Conservation (phyloP, 2,329 filamentous ascomycete genomes). For the Fusarium sp. region DNA sequence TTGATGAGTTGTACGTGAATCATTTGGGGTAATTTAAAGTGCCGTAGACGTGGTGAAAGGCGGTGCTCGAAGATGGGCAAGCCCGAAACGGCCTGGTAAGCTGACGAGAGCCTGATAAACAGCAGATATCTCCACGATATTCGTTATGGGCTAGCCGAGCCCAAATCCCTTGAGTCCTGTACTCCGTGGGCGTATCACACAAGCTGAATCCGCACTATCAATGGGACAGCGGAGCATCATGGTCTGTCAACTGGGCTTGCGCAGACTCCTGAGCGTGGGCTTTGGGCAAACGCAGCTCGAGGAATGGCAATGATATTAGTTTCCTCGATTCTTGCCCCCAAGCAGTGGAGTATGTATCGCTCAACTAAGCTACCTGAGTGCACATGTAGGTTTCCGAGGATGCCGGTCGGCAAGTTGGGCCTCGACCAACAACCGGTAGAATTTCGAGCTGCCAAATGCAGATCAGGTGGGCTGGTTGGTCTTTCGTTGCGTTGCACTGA, state of each 20-base stretch:
- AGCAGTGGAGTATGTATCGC: not conserved
- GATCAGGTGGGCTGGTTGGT: not conserved
- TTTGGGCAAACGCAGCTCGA: not conserved
- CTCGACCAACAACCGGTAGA: not conserved
- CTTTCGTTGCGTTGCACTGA: not conserved
- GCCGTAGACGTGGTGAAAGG: no score
- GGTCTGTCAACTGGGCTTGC: not conserved
- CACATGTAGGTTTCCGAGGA: not conserved
- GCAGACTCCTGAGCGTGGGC: not conserved
- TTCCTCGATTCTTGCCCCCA: not conserved
- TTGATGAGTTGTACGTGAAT: no score
- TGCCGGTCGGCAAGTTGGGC: not conserved
- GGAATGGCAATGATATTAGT: not conserved
- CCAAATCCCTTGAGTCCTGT: not conserved
- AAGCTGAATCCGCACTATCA: not conserved
- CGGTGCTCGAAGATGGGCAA: no score
- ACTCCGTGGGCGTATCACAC: not conserved
- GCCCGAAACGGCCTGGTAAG: no score
- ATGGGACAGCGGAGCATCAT: not conserved
- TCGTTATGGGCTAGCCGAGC: not conserved
- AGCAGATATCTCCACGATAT: not conserved
- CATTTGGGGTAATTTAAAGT: no score
- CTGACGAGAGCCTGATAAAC: not conserved
- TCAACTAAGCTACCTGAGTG: not conserved
- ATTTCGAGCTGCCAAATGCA: not conserved